phyloP scores from a whole-genome alignment of 345 rosid species.

The Rhizophora mangle region DNA sequence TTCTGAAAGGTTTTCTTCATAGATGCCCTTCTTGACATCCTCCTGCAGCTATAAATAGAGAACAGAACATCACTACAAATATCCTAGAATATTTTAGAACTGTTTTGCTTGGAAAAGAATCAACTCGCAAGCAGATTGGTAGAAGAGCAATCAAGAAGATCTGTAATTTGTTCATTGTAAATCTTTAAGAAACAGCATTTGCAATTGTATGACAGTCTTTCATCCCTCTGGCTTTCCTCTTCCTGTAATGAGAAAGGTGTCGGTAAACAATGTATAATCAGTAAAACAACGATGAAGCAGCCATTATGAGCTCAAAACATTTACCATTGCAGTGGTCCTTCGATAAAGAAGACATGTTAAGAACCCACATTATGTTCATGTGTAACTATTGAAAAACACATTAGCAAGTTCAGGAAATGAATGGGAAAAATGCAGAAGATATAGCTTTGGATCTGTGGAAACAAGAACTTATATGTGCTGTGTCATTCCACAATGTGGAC shows the following conservation, averaged over 20 bases:
- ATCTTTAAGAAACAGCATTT: slow-evolving; percentile 78
- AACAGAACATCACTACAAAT: neutral
- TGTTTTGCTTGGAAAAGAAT: neutral
- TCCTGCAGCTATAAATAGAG: slow-evolving; percentile 61
- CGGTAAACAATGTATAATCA: too few species aligned
- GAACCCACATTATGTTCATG: neutral
- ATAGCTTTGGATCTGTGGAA: slow-evolving; percentile 94
- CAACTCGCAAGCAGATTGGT: slow-evolving; percentile 64
- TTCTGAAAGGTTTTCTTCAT: slow-evolving; percentile 91
- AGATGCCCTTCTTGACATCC: slow-evolving; percentile 75
- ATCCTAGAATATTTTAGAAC: too few species aligned
- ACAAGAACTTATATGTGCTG: slow-evolving; percentile 52
- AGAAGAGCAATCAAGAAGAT: slow-evolving; percentile 90
- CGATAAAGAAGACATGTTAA: too few species aligned
- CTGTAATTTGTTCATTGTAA: slow-evolving; percentile 86
- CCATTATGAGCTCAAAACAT: too few species aligned
- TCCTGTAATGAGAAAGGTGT: slow-evolving; percentile 43
- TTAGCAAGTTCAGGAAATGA: slow-evolving; percentile 10
- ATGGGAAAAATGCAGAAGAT: slow-evolving; percentile 17
- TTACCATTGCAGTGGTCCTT: too few species aligned
- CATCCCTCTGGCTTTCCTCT: slow-evolving; percentile 90
- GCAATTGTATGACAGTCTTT: slow-evolving; percentile 75
- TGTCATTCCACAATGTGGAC: too few species aligned
- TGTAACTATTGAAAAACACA: neutral
- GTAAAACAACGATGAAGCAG: too few species aligned